phyloP scores from a whole-genome alignment of 2,329 filamentous ascomycete species.

The Claviceps maximensis region DNA sequence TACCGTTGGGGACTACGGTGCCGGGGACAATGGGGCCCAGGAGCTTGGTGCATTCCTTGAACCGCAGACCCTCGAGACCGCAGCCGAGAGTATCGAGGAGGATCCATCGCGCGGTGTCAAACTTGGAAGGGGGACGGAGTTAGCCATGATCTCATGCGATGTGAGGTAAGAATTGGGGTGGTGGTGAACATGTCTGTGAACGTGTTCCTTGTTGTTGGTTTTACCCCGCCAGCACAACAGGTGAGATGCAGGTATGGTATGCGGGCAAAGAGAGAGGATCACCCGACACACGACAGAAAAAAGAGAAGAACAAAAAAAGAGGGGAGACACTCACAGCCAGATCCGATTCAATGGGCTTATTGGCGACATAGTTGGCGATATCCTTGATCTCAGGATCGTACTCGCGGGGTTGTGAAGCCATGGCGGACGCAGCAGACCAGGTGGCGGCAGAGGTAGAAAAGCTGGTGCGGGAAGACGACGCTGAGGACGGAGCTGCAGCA shows the following conservation, averaged over 20 bases:
- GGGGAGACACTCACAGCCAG: constrained; percentile 62
- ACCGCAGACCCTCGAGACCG: constrained; percentile 86
- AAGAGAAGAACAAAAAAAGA: no score
- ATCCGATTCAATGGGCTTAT: constrained; percentile 79
- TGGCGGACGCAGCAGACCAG: constrained; percentile 35
- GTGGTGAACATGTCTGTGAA: not conserved
- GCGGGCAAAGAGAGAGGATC: no score
- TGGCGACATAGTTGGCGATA: constrained; percentile 90
- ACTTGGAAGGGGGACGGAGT: constrained; percentile 34
- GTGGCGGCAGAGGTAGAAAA: constrained; percentile 38
- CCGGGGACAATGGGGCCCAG: constrained; percentile 85
- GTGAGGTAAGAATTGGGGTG: no score
- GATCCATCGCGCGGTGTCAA: constrained; percentile 91
- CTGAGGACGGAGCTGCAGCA: constrained; percentile 9
- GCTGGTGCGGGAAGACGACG: constrained; percentile 16
- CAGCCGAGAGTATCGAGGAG: constrained; percentile 95
- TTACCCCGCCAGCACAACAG: not conserved
- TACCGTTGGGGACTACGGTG: constrained; percentile 82
- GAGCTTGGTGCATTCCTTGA: constrained; percentile 91
- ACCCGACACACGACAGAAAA: no score
- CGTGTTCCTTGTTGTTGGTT: no score
- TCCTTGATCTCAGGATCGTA: constrained; percentile 92
- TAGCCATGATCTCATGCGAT: not conserved
- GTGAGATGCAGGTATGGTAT: no score
- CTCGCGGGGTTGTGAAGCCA: constrained; percentile 39